Conservation (phyloP, 2,329 filamentous ascomycete species). For the Cadophora luteo-olivacea region DNA sequence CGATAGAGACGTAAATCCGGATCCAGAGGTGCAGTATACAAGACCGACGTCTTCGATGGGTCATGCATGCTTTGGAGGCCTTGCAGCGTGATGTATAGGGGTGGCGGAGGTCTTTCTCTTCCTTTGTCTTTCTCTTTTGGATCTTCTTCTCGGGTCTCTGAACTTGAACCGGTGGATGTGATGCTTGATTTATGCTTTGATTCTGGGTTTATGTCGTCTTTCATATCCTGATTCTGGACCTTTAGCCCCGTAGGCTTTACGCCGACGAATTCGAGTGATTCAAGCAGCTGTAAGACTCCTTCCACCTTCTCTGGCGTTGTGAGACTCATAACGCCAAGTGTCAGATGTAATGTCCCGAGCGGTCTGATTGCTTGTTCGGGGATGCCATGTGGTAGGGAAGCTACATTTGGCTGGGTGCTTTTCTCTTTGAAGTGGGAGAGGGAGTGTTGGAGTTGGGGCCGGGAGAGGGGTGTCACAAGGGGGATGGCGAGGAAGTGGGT, state of each 20-base stretch:
- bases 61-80: slow-evolving; percentile 68
- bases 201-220: background rate
- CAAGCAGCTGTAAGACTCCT: slow-evolving; percentile 52
- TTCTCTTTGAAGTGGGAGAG: slow-evolving; percentile 58
- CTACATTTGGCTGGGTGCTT: slow-evolving; percentile 49
- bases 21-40: slow-evolving; percentile 70
- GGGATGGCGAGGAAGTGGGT: slow-evolving; percentile 83
- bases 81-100: slow-evolving; percentile 52
- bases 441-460: slow-evolving; percentile 68
- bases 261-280: slow-evolving; percentile 52
- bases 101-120: slow-evolving; percentile 10
- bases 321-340: slow-evolving; percentile 85
- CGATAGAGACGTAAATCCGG: slow-evolving; percentile 54
- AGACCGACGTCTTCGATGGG: slow-evolving; percentile 60
- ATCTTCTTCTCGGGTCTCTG: background rate
- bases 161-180: slow-evolving; percentile 4
- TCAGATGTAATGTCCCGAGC: slow-evolving; percentile 82
- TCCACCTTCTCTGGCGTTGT: slow-evolving; percentile 55
- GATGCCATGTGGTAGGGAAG: slow-evolving; percentile 54
- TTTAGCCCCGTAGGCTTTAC: slow-evolving; percentile 48
- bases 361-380: slow-evolving; percentile 75
- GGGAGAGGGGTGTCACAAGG: slow-evolving; percentile 66
- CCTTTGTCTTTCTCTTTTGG: background rate
- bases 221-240: background rate
- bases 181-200: background rate